Percentiles rank a stretch among this genome's conserved stretches.
Evolutionary conservation across 768 basidiomycete genomes (phyloP).

Genomic region (Hericium coralloides): DNA sequence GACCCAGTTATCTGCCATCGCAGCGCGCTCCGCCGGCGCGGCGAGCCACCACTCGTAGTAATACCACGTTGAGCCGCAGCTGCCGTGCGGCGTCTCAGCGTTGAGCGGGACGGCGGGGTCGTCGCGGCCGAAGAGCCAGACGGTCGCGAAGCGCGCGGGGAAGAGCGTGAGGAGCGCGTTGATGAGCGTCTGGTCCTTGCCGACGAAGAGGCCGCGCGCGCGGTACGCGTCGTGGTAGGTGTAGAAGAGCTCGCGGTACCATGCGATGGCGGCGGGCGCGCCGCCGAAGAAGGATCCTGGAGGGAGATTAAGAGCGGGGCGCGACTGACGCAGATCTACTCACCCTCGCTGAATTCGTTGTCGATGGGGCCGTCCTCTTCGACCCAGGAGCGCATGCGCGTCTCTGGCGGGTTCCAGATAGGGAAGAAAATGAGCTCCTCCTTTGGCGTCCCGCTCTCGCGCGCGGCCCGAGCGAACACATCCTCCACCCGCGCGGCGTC

Average conservation of each 20-base stretch:
- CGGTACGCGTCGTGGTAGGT: slow-evolving; percentile 45
- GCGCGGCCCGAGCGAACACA: slow-evolving; percentile 29
- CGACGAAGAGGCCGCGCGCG: slow-evolving; percentile 37
- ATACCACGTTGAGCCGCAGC: slow-evolving; percentile 35
- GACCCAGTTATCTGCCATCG: slow-evolving; percentile 19
- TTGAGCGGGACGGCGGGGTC: slow-evolving; percentile 11
- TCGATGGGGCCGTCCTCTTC: slow-evolving; percentile 43
- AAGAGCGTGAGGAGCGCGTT: slow-evolving; percentile 38
- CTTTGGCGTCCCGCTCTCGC: slow-evolving; percentile 20
- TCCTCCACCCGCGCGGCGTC: slow-evolving; percentile 29
- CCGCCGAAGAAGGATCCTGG: slow-evolving; percentile 56
- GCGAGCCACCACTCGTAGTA: slow-evolving; percentile 47
- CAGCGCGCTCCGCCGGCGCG: slow-evolving; percentile 13
- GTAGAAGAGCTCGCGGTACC: slow-evolving; percentile 40
- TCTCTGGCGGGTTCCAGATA: slow-evolving; percentile 27
- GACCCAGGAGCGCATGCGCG: slow-evolving; percentile 27
- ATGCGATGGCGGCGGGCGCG: slow-evolving; percentile 31
- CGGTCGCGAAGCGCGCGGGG: slow-evolving; percentile 35
- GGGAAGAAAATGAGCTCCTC: slow-evolving; percentile 45
- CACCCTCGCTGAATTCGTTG: slow-evolving; percentile 38
- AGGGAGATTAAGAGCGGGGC: background rate
- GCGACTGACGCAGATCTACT: background rate
- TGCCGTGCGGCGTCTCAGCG: slow-evolving; percentile 26
- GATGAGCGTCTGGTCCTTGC: slow-evolving; percentile 50
- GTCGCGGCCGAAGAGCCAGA: slow-evolving; percentile 26